Evolutionary conservation across 2,329 filamentous ascomycete genomes (phyloP).

Genomic region (Trichoderma endophyticum): DNA sequence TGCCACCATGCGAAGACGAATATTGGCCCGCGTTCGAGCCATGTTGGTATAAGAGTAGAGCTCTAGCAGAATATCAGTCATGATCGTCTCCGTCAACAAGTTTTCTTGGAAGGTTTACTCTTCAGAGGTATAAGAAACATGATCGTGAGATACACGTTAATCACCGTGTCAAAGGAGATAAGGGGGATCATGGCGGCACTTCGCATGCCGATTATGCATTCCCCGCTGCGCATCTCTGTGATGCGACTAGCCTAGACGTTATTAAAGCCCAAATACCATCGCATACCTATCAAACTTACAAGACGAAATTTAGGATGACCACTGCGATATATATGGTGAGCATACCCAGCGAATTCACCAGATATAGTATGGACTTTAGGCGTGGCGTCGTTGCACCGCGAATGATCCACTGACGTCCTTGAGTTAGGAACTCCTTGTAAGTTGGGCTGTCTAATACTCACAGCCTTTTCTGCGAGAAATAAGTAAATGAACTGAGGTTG

Average conservation of each 20-base stretch:
- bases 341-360: constrained; percentile 61
- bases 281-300: constrained; percentile 40
- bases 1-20: constrained; percentile 49
- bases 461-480: constrained; percentile 63
- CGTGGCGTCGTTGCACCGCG: constrained; percentile 49
- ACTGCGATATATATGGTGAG: constrained; percentile 44
- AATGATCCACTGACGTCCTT: constrained; percentile 50
- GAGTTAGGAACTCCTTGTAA: background rate
- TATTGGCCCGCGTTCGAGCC: constrained; percentile 39
- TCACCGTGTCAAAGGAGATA: constrained; percentile 57
- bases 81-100: no score
- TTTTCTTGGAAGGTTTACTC: constrained; percentile 33
- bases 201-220: constrained; percentile 62
- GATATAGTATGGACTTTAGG: constrained; percentile 55
- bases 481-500: constrained; percentile 54
- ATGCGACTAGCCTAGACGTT: constrained; percentile 46
- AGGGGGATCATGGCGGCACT: constrained; percentile 58
- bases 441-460: constrained; percentile 32
- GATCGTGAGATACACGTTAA: constrained; percentile 61
- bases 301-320: constrained; percentile 58
- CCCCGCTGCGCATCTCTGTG: constrained; percentile 50
- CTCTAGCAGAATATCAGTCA: constrained; percentile 33
- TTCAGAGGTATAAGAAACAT: constrained; percentile 61
- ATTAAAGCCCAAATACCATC: background rate
- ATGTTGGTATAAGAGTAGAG: constrained; percentile 54